Percentiles rank a stretch among this genome's conserved stretches.
These are phyloP conservation scores for Bipolaris victoriae DNA, from an alignment of 2,329 filamentous ascomycete species.

Conservation along the genomic window DNA sequence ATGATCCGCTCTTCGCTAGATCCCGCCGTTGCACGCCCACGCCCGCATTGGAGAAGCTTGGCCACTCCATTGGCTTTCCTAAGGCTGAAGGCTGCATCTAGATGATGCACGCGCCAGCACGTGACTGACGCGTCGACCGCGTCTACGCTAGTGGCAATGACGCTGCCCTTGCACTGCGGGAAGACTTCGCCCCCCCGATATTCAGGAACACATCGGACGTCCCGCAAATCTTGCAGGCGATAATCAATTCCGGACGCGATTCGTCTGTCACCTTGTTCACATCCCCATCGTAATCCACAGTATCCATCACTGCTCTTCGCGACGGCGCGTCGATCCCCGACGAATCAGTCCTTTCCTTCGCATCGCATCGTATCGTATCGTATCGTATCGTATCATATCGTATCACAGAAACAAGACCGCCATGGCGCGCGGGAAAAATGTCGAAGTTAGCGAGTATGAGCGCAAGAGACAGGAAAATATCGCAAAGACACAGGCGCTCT, in stretches of 20 bases:
- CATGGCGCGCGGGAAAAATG: slow-evolving; percentile 52
- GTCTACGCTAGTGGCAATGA: slow-evolving; percentile 25
- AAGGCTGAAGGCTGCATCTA: background rate
- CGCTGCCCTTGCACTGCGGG: background rate
- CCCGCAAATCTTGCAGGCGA: slow-evolving; percentile 5
- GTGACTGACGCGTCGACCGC: slow-evolving; percentile 24
- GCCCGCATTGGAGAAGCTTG: background rate
- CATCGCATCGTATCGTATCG: too few species aligned
- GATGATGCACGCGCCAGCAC: slow-evolving; percentile 12
- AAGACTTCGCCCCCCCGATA: slow-evolving; percentile 6
- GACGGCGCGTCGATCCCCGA: background rate
- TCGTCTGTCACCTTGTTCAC: background rate
- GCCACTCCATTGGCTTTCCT: background rate
- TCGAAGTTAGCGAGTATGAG: slow-evolving; percentile 82
- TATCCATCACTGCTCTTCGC: background rate
- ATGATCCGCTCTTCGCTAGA: background rate
- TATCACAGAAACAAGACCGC: background rate
- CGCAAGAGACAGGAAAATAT: slow-evolving; percentile 85
- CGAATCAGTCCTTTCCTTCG: background rate
- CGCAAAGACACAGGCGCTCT: slow-evolving; percentile 79
- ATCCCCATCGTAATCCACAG: slow-evolving; percentile 8
- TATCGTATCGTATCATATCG: too few species aligned
- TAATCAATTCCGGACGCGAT: background rate
- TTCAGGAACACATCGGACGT: slow-evolving; percentile 14
- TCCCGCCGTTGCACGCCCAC: background rate